phyloP scores from a whole-genome alignment of 306 rosid genomes.

The Rubus parviflorus region DNA sequence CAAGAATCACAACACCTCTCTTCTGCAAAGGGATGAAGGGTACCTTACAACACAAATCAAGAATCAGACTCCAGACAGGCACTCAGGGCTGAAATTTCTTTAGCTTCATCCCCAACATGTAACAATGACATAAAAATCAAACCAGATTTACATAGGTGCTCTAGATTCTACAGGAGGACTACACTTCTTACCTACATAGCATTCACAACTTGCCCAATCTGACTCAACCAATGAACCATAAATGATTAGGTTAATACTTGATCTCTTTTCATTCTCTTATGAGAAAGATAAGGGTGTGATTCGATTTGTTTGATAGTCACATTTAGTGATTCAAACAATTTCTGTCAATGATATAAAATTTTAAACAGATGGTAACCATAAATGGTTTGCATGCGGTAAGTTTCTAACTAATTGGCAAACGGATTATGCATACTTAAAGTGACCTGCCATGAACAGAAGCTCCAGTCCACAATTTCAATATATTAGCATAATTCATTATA shows the following conservation, averaged over 20 bases:
- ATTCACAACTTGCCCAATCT: neutral
- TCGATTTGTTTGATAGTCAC: no score
- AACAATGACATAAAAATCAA: no score
- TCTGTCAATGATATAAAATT: no score
- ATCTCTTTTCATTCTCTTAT: no score
- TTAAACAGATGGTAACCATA: neutral
- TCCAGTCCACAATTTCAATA: neutral
- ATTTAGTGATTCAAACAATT: no score
- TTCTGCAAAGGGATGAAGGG: neutral
- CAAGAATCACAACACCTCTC: neutral
- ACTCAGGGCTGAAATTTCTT: neutral
- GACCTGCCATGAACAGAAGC: neutral
- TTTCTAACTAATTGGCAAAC: neutral
- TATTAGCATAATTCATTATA: neutral
- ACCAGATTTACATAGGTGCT: neutral
- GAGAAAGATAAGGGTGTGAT: no score
- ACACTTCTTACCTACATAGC: neutral
- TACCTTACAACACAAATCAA: neutral
- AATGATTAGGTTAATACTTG: no score
- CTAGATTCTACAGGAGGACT: neutral
- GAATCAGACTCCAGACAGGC: neutral
- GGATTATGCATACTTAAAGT: neutral
- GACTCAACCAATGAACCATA: neutral
- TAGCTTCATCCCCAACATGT: neutral
- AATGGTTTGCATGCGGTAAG: no score